phyloP scores from a whole-genome alignment of 1,284 basidiomycete genomes.

The Ceraceosorus guamensis region DNA sequence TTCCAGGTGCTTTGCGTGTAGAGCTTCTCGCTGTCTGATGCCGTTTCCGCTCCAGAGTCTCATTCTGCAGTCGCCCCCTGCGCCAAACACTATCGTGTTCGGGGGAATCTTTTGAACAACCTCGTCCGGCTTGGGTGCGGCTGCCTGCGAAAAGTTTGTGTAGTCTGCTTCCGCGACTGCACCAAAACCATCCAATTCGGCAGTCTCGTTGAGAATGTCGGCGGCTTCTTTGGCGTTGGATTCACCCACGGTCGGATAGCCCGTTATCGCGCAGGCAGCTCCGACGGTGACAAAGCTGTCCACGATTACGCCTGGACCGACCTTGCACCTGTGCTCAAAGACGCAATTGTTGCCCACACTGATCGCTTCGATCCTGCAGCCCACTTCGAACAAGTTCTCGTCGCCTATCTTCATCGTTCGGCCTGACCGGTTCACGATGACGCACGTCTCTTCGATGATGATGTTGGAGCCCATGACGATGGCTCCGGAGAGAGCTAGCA shows the following conservation, averaged over 20 bases:
- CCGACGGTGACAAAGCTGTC: conserved; percentile 74
- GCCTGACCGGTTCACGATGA: conserved; percentile 71
- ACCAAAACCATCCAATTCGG: no score
- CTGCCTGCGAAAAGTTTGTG: not conserved
- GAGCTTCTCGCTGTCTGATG: conserved; percentile 69
- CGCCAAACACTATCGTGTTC: conserved; percentile 76
- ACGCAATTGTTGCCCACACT: conserved; percentile 76
- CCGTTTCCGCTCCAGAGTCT: conserved; percentile 79
- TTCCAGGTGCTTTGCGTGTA: conserved; percentile 78
- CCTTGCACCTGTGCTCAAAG: conserved; percentile 68
- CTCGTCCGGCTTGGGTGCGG: not conserved
- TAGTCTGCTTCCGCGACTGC: conserved; percentile 50
- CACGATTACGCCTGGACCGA: conserved; percentile 70
- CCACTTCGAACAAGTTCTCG: conserved; percentile 86
- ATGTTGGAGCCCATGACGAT: conserved; percentile 79
- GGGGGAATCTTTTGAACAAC: conserved; percentile 65
- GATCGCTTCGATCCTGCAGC: conserved; percentile 75
- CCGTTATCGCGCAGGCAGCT: conserved; percentile 56
- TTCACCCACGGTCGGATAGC: conserved; percentile 16
- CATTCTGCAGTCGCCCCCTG: conserved; percentile 57
- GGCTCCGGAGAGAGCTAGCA: conserved; percentile 72
- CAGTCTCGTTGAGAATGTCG: conserved; percentile 12
- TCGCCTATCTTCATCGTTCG: conserved; percentile 77
- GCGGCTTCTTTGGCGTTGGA: conserved; percentile 1
- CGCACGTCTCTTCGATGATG: conserved; percentile 81